Base-by-base conservation (phyloP, 2,329 filamentous ascomycete species). In the Botrytis pseudocinerea region DNA sequence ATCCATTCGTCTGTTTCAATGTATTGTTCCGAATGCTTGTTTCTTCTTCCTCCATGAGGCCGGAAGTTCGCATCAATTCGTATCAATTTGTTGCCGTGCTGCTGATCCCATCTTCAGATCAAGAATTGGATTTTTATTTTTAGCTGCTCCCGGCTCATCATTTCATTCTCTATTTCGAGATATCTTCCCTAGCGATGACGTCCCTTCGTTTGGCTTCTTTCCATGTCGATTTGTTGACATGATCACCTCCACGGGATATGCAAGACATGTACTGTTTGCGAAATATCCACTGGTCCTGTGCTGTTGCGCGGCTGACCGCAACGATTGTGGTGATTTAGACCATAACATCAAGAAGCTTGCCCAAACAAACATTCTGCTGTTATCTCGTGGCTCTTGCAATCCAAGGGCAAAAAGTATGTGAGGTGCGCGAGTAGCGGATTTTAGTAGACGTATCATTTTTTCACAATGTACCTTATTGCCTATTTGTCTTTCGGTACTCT, bases 191-290 rank as follows among this genome's bases (percentile, higher is more conserved):
- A n/a, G 7, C 10, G 8, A 69, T 68, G 65, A 68, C 48, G 35
- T 57, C 6, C 12, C 35, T 57, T 16, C 46, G 42, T 32, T 7
- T 42, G 25, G n/a, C 38, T 69, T 40, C 20, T n/a, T 69, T 40
- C 20, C 35, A 16, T 69, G 28, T 65, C 35, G 51, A 61, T 38
- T 28, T 64, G 40, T 42, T 54, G 32, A 40, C 38, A 61, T 40
- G 10, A 40, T 51, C 25, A 42, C 32, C 42, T 59, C 42, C 35
- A 38, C 35, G 57, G 28, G 35, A 32, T 59, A 69, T 69, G 65
- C 35, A 54, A 69, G 35, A 54, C 35, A 70, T 66, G 46, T 22
- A 51, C 51, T 22, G 42, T 62, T 70, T 44, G 54, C 68, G 3
- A 70, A 48, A 46, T 59, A 48, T 70, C 57, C 38, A 40, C 32